Conservation (phyloP, 768 basidiomycete species). For the Rhodotorula taiwanensis region DNA sequence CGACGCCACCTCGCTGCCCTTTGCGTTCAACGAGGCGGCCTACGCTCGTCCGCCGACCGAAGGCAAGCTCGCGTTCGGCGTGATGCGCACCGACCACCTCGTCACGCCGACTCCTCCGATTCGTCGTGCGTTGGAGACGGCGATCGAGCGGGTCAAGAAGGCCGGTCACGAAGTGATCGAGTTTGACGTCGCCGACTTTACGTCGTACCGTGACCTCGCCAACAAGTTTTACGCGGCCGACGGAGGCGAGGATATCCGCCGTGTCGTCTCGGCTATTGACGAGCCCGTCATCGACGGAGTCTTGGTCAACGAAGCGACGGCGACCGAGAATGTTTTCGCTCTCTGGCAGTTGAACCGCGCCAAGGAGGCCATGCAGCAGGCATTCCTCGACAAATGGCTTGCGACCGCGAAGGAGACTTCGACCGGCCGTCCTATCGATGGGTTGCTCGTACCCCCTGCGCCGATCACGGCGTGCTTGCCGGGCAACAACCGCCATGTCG, state of each 20-base stretch:
- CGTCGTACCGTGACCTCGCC: background rate
- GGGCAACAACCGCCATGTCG: background rate
- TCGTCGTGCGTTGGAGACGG: conserved; percentile 54
- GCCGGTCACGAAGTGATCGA: conserved; percentile 54
- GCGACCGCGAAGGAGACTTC: conserved; percentile 52
- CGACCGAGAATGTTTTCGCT: background rate
- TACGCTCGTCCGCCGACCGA: no score
- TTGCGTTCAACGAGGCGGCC: background rate
- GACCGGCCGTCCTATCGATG: conserved; percentile 68
- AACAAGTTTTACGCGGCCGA: conserved; percentile 59
- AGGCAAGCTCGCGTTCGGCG: conserved; percentile 52
- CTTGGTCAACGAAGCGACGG: no score
- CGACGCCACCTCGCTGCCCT: conserved; percentile 39
- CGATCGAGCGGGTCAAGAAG: conserved; percentile 54
- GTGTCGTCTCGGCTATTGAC: background rate
- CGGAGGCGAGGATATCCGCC: conserved; percentile 12
- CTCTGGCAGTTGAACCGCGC: conserved; percentile 48
- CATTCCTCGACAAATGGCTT: conserved; percentile 49
- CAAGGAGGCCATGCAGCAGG: conserved; percentile 54
- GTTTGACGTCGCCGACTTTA: conserved; percentile 1
- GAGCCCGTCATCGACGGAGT: conserved; percentile 6
- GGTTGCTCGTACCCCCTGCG: conserved; percentile 57
- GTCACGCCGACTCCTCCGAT: conserved; percentile 61
- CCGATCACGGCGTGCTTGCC: background rate
- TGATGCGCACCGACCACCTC: conserved; percentile 61